Evolutionary conservation across 164 flowering plant genomes (phyloP), one percentile per base, ranked within the genome.

Genomic region (Litsea cubeba): DNA sequence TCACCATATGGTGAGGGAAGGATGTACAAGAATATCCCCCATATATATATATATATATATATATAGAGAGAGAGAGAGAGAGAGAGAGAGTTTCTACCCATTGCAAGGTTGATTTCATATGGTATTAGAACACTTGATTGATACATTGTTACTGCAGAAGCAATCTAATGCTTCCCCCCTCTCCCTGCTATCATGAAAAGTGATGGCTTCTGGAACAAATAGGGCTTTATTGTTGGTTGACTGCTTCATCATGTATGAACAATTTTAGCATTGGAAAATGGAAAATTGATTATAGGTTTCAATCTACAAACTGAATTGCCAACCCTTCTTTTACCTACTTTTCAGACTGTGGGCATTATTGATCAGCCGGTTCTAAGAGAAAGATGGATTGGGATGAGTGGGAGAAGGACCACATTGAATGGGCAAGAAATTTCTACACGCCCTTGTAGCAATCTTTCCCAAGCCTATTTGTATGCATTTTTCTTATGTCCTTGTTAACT

Each of bases 311-410:
- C n/a, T 54, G 32, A 60, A 32, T 58, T n/a, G 12, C 51, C 25
- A 50, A 5, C 18, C 12, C 2, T 54, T 54, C 60, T 54, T 54
- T 54, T 54, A 54, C n/a, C 17, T 54, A 54, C 71, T 50, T 76
- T 78, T 60, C 90, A 95, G 99, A 89, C 94, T 79, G 83, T 96
- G 74, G 99, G 99, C 80, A 81, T 96, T 64, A 88, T 96, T 83
- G 94, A 96, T 83, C 97, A 96, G 76, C 98, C 99, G 69, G 70
- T 94, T 72, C 82, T 96, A 66, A 85, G 81, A 80, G 99, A 96
- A 76, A 88, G 99, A 81, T 96, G 99, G 99, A 81, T 92, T 72
- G 98, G 99, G 63, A 77, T 90, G 28, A 83, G 72, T 64, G 99
- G 99, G 79, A 88, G 85, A 77, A 84, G 72, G 79, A 96, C 95